Base-by-base conservation (phyloP, 192 early-diverging fungal species). In the Lunasporangiospora selenospora region DNA sequence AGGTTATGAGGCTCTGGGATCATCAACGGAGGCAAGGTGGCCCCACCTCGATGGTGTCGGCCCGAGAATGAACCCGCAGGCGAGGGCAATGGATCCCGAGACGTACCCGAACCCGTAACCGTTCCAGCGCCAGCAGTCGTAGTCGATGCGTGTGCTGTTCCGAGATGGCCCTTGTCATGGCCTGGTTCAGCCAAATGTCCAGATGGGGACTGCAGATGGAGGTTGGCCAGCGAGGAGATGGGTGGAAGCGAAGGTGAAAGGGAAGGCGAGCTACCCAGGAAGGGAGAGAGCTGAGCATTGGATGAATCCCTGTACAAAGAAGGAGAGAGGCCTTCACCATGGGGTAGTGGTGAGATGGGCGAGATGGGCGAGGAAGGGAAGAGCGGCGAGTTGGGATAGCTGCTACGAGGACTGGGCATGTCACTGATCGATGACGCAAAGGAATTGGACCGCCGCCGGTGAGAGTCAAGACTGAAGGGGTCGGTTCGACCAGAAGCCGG, bases 1-100 rank as follows among this genome's bases (percentile, higher is more conserved):
- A 70, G 43, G 36, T 70, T 57, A 11, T 70, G 66, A 4, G 66
- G 66, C 38, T 70, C 57, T 33, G 66, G 66, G 44, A 70, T 70
- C 57, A 47, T 70, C 26, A 70, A 26, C 15, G 66, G 66, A 7
- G 66, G 66, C 10, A 70, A 38, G 1, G 52, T 39, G 10, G 42
- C 32, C 18, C 44, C 58, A 7, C 40, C 52, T 11, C 66, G 66
- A 32, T 70, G 58, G 8, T 48, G 8, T 9, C 66, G 57, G 33
- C 55, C 57, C 24, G 66, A 46, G 21, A 36, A 51, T 18, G 55
- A 58, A 0, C 47, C 23, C 23, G 42, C 32, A 10, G 46, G 30
- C 13, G 40, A 24, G 4, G n/a, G n/a, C 8, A 37, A 3, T 58
- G 19, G 40, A 18, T 16, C 31, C 36, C 0, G 29, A 15, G 10